Evolutionary conservation across 2,329 filamentous ascomycete genomes (phyloP), one percentile per base, ranked within the genome.

Genomic region (Colletotrichum lupini): DNA sequence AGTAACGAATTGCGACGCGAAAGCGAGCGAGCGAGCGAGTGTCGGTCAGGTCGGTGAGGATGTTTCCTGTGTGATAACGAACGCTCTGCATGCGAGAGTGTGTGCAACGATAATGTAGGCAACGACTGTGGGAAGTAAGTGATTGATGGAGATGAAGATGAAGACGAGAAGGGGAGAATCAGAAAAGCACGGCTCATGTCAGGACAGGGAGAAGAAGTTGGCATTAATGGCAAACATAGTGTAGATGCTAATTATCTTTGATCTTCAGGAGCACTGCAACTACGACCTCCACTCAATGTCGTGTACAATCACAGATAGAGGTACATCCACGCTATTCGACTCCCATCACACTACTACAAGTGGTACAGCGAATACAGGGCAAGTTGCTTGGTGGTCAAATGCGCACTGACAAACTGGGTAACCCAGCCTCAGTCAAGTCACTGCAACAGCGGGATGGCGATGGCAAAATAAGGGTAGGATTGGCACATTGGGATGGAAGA

Each of bases 21-120:
- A 66, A 68, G 70, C 57, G 71, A 66, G 70, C 57, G 71, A 66
- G 70, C 57, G 71, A 66, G 30, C 61, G 61, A 69, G 64, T 32
- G 70, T 53, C 32, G 55, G 67, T 56, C 55, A 57, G 37, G 37
- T 65, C 55, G 42, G 70, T 30, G 55, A 35, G 19, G 42, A 49
- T 49, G 19, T 49, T n/a, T 49, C 19, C 42, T 19, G 16, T 49
- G 16, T 19, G 32, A 49, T 5, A 65, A 46, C 60, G 55, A 70
- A 60, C 37, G 71, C 46, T 53, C 55, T 57, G 24, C 28, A 35
- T 46, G 14, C 4, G 24, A 56, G 28, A 61, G n/a, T 22, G 14
- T 22, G 22, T n/a, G n/a, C 61, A 61, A 65, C 22, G 24, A 70
- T 55, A 59, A 32, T 55, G 61, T 59, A 12, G 62, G 56, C 26